Conservation (phyloP, 2,329 filamentous ascomycete species). For the Trichoderma pleuroti region DNA sequence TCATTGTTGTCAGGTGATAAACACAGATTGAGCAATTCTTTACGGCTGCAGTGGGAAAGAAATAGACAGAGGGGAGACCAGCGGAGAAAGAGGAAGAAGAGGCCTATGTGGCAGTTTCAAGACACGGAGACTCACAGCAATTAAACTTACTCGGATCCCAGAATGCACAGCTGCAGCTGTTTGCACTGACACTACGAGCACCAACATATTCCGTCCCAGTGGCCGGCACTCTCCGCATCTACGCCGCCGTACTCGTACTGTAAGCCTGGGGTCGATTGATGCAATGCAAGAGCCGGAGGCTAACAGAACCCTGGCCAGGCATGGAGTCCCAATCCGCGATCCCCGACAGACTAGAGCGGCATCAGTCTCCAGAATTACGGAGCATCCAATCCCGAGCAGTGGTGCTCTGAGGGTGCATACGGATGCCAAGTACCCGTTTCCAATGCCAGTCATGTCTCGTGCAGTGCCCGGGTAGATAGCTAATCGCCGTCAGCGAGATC, state of each 20-base stretch:
- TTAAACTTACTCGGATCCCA: background rate
- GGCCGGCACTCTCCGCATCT: background rate
- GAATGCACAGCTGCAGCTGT: background rate
- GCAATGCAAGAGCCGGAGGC: background rate
- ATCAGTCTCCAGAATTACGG: background rate
- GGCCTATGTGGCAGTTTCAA: background rate
- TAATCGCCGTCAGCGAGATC: background rate
- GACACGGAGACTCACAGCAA: background rate
- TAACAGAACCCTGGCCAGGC: background rate
- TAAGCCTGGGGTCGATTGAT: background rate
- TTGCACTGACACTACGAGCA: background rate
- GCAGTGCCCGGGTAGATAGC: background rate
- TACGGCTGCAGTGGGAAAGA: background rate
- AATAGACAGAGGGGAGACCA: background rate
- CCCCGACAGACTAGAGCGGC: background rate
- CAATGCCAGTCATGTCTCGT: background rate
- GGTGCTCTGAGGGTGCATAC: background rate
- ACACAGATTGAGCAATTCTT: background rate
- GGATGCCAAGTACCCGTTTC: background rate
- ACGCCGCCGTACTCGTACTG: background rate
- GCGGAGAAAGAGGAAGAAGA: background rate
- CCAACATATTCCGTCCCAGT: background rate
- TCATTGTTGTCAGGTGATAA: background rate
- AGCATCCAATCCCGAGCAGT: background rate
- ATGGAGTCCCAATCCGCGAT: background rate